Evolutionary conservation across 2,329 filamentous ascomycete species (phyloP).

Genomic region (Xylaria sp.): DNA sequence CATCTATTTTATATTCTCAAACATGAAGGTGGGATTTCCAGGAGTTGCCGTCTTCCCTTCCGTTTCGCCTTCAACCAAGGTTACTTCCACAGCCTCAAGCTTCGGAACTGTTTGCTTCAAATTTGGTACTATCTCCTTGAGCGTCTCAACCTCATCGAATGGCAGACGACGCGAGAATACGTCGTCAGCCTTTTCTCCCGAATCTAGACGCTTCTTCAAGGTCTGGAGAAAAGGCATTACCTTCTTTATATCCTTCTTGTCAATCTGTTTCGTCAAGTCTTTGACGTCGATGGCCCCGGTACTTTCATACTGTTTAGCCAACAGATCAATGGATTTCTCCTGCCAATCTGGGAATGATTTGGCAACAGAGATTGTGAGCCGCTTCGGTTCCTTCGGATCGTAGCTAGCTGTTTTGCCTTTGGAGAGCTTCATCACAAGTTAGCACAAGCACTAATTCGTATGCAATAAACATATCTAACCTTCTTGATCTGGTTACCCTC

Average conservation of each 20-base stretch:
- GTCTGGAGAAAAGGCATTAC: conserved; percentile 96
- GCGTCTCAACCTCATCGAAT: conserved; percentile 84
- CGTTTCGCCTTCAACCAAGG: conserved; percentile 63
- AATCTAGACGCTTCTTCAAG: conserved; percentile 84
- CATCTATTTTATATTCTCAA: conserved; percentile 74
- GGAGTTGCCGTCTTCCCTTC: conserved; percentile 72
- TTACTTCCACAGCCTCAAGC: conserved; percentile 45
- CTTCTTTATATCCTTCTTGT: conserved; percentile 83
- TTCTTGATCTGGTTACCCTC: conserved; percentile 87
- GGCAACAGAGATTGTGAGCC: conserved; percentile 86
- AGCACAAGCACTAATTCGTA: background rate
- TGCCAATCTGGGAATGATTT: conserved; percentile 90
- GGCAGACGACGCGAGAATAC: conserved; percentile 87
- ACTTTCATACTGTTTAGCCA: conserved; percentile 60
- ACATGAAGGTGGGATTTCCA: conserved; percentile 82
- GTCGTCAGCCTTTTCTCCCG: conserved; percentile 71
- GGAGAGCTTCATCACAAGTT: conserved; percentile 53
- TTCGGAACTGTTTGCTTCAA: conserved; percentile 75
- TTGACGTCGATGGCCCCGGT: conserved; percentile 64
- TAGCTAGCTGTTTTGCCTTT: conserved; percentile 90
- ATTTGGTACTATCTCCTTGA: conserved; percentile 81
- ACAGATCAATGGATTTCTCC: conserved; percentile 84
- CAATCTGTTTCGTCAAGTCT: conserved; percentile 53
- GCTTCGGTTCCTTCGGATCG: conserved; percentile 92
- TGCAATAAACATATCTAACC: conserved; percentile 58